These are phyloP conservation scores for Byssochlamys sp. DNA, from an alignment of 2,329 filamentous ascomycete species.

Conservation along the genomic window DNA sequence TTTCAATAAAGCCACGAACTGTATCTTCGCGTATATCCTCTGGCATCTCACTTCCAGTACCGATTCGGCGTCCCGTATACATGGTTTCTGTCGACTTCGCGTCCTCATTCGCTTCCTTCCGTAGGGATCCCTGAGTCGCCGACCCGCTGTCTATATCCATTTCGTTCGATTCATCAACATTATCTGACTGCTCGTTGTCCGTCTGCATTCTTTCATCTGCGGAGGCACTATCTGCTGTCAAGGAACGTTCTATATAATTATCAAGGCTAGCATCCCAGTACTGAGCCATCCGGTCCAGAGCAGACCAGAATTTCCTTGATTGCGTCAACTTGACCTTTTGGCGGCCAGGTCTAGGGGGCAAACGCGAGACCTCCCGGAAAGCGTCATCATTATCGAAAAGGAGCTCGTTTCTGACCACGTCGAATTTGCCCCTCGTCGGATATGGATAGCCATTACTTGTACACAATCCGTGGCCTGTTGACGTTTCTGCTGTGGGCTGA, in stretches of 20 bases:
- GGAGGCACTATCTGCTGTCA: slow-evolving; percentile 11
- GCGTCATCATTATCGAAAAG: slow-evolving; percentile 47
- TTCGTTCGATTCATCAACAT: slow-evolving; percentile 6
- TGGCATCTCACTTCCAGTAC: slow-evolving; percentile 50
- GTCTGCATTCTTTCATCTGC: slow-evolving; percentile 9
- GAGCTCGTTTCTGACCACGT: slow-evolving; percentile 42
- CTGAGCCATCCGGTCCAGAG: slow-evolving; percentile 49
- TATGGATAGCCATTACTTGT: slow-evolving; percentile 43
- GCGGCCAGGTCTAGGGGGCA: slow-evolving; percentile 35
- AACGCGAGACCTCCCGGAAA: slow-evolving; percentile 46
- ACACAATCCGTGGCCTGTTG: slow-evolving; percentile 13
- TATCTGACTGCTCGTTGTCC: slow-evolving; percentile 12
- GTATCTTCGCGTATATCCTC: slow-evolving; percentile 48
- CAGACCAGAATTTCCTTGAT: slow-evolving; percentile 52
- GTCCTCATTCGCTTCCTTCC: slow-evolving; percentile 1
- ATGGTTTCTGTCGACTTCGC: slow-evolving; percentile 14
- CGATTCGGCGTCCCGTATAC: slow-evolving; percentile 52
- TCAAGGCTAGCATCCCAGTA: slow-evolving; percentile 55
- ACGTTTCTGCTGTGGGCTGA: slow-evolving; percentile 2
- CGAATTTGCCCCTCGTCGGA: slow-evolving; percentile 41
- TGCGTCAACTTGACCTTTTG: slow-evolving; percentile 44
- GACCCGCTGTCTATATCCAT: slow-evolving; percentile 8
- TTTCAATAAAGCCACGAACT: slow-evolving; percentile 48
- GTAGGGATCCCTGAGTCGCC: slow-evolving; percentile 4
- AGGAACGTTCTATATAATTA: slow-evolving; percentile 41